Evolutionary conservation across 2,329 filamentous ascomycete species (phyloP), one percentile per base, ranked within the genome.

Genomic region (Pezizomycotina sp.): DNA sequence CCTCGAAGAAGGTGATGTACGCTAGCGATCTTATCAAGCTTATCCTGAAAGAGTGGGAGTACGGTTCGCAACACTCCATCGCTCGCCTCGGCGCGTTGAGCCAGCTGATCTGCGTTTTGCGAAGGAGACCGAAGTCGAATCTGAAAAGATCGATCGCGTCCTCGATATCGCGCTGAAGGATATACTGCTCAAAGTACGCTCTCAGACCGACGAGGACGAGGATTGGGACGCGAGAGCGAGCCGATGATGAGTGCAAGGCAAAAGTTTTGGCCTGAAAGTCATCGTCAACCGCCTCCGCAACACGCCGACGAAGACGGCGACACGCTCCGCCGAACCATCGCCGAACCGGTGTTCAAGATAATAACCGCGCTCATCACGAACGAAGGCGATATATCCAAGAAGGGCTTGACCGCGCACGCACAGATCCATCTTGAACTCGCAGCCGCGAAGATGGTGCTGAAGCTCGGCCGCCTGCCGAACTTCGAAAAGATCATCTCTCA

Each of bases 231-330:
- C n/a, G n/a, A n/a, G n/a, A n/a, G n/a, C n/a, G n/a, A n/a, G n/a
- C n/a, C n/a, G 79, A 92, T 46, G 72, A 86, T 34, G 83, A 92
- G 52, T 76, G 81, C 10, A 68, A 75, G 42, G 77, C 83, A 13
- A 93, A 95, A 57, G 70, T 74, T 38, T 74, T 82, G 62, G 78
- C 1, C 61, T 95, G 30, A 86, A 77, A 54, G 77, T 83, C 10
- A 64, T 95, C 16, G 81, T 89, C 41, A 95, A 95, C 55, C 72
- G 79, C 35, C 65, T 92, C 12, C 72, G 84, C 24, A 77, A 69
- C 14, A 60, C 28, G 48, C 48, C 20, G 55, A 59, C 18, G 47
- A 50, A 15, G 55, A 55, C 13, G 57, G 61, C n/a, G 50, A 54
- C 4, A 52, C 55, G 6, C 48, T 52, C n/a, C 60, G 69, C 41